Evolutionary conservation across 1,284 basidiomycete species (phyloP).

Genomic region (Termitomyces sp.): DNA sequence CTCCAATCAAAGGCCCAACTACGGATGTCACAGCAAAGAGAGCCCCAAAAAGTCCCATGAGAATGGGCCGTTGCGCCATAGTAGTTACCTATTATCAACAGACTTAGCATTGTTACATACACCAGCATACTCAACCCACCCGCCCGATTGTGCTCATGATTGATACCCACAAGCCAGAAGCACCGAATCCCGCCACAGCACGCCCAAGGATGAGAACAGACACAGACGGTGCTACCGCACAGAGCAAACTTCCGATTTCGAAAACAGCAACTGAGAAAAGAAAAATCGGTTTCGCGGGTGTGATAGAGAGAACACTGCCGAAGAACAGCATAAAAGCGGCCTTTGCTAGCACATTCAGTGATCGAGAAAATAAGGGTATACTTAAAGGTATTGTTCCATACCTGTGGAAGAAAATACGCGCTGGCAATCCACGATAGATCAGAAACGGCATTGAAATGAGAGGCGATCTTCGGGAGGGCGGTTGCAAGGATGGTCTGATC

Average conservation of each 20-base stretch:
- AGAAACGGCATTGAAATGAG: background rate
- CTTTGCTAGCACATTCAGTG: background rate
- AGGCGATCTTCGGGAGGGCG: background rate
- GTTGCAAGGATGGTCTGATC: background rate
- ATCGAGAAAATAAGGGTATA: no score
- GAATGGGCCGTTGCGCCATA: background rate
- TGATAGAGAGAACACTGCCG: background rate
- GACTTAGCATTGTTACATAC: background rate
- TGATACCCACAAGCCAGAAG: slow-evolving; percentile 13
- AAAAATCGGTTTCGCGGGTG: background rate
- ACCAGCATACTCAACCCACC: background rate
- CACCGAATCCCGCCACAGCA: slow-evolving; percentile 35
- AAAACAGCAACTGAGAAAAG: background rate
- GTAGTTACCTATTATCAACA: background rate
- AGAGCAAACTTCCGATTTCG: slow-evolving; percentile 34
- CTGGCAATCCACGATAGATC: background rate
- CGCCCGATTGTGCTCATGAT: background rate
- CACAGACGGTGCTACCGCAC: slow-evolving; percentile 43
- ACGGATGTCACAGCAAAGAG: background rate
- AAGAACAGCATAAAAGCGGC: background rate
- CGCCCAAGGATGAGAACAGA: slow-evolving; percentile 41
- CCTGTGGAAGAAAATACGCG: background rate
- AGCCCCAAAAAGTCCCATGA: background rate
- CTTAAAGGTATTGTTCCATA: background rate
- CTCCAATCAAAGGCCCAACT: background rate